Evolutionary conservation across 257 asterid species (phyloP), one percentile per base, ranked within the genome.

Genomic region (Nicotiana undulata): DNA sequence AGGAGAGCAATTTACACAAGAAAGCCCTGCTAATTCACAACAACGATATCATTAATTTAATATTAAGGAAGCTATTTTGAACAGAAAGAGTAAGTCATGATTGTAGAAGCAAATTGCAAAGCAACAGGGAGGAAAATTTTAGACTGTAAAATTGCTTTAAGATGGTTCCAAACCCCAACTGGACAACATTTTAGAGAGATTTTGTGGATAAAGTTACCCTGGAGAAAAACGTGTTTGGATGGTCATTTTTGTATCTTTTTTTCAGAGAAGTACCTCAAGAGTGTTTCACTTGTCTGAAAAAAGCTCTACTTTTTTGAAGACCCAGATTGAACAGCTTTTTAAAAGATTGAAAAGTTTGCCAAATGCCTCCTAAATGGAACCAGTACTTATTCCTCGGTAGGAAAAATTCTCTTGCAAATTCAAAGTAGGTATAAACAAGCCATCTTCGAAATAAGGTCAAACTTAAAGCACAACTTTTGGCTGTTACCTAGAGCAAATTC

Each of bases 401-500:
- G 22, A 15, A 72, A 46, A 44, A 12, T 46, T 72, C 37, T 72
- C 60, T 72, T 22, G 59, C 15, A 46, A 49, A 46, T 24, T 74
- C 44, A 74, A 49, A 49, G 61, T 24, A 74, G 78, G 78, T 49
- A 74, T 24, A 74, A 74, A 1, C 59, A 74, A 24, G 22, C 26
- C 22, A 49, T 49, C 78, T 6, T 24, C 61, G 59, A 72, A 49
- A 49, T 74, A 24, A 74, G 78, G 61, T 74, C 37, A 63, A 64
- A 34, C 63, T 26, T 20, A 29, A 66, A 56, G 80, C 44, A 59
- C 53, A 76, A 70, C 58, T 60, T 29, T 85, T 53, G 83, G 68
- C 79, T 83, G 74, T 91, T 92, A 95, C 99, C 98, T 87, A 81
- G 92, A 75, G 98, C 88, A 74, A 95, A 95, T 84, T 92, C 92